A percentile compares a stretch with the other conserved stretches of the same genome.
Conservation (phyloP, 768 basidiomycete genomes). For the Trametes cingulata region DNA sequence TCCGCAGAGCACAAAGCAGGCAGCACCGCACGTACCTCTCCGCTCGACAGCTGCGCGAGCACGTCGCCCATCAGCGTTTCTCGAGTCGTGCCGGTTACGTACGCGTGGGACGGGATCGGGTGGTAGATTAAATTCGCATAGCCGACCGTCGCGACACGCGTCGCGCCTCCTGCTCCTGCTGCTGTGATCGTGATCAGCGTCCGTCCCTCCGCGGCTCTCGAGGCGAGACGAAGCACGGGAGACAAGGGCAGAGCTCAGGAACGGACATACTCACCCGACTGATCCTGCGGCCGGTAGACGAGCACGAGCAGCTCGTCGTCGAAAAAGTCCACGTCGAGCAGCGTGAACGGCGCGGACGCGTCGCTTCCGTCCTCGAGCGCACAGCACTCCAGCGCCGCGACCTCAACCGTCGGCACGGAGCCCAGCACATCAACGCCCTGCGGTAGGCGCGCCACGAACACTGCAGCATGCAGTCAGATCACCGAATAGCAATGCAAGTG, state of each 20-base stretch:
- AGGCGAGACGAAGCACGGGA: background rate
- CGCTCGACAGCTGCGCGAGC: constrained; percentile 56
- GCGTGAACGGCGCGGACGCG: constrained; percentile 43
- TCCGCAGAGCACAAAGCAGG: background rate
- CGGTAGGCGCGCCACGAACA: constrained; percentile 57
- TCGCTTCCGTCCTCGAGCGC: constrained; percentile 43
- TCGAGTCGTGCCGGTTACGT: constrained; percentile 57
- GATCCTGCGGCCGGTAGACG: constrained; percentile 53
- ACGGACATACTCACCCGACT: constrained; percentile 46
- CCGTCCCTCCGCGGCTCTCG: constrained; percentile 9
- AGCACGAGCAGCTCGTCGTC: constrained; percentile 71
- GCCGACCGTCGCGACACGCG: constrained; percentile 62
- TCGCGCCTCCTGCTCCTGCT: constrained; percentile 42
- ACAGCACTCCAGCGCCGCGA: constrained; percentile 56
- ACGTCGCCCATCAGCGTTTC: constrained; percentile 66
- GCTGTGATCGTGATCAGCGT: constrained; percentile 38
- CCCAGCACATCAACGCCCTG: constrained; percentile 44
- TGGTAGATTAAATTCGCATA: constrained; percentile 66
- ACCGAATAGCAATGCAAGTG: background rate
- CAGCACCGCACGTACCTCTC: constrained; percentile 55
- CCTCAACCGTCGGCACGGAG: constrained; percentile 42
- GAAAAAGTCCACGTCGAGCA: constrained; percentile 76
- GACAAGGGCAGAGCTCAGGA: background rate
- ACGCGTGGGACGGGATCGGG: constrained; percentile 39
- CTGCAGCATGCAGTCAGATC: constrained; percentile 35